Conservation (phyloP, 768 basidiomycete genomes). For the Pulveroboletus sp. region DNA sequence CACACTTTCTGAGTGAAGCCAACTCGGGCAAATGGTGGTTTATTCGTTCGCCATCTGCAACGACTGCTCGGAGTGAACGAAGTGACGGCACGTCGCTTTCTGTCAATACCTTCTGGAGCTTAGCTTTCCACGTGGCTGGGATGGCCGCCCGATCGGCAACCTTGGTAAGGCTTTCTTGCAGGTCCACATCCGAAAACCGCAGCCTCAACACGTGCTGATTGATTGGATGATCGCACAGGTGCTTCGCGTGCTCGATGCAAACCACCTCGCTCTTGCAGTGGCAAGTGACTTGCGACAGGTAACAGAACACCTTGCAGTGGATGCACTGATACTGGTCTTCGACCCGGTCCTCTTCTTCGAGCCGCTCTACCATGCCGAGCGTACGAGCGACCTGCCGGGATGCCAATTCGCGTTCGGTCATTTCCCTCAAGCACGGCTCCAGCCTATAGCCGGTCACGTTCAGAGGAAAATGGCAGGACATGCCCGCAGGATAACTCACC, state of each 20-base stretch:
- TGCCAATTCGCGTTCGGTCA: constrained; percentile 80
- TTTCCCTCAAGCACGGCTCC: constrained; percentile 77
- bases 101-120: constrained; percentile 61
- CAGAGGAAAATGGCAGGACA: constrained; percentile 18
- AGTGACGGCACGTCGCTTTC: constrained; percentile 73
- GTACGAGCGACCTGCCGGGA: constrained; percentile 63
- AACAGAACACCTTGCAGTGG: constrained; percentile 92
- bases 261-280: constrained; percentile 73
- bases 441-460: constrained; percentile 53
- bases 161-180: constrained; percentile 62
- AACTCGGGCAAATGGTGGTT: constrained; percentile 73
- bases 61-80: constrained; percentile 74
- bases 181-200: constrained; percentile 77
- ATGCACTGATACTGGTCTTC: constrained; percentile 97
- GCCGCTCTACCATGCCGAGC: constrained; percentile 59
- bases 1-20: constrained; percentile 69
- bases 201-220: constrained; percentile 65
- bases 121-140: constrained; percentile 73
- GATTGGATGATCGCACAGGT: constrained; percentile 67
- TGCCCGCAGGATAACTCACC: constrained; percentile 50
- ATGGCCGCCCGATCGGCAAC: constrained; percentile 70
- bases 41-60: constrained; percentile 88
- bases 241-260: constrained; percentile 81
- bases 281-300: constrained; percentile 90
- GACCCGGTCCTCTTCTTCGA: constrained; percentile 76